A percentile compares a stretch with the other conserved stretches of the same genome.
phyloP scores from a whole-genome alignment of 2,329 filamentous ascomycete genomes.

The Phialemonium atrogriseum region DNA sequence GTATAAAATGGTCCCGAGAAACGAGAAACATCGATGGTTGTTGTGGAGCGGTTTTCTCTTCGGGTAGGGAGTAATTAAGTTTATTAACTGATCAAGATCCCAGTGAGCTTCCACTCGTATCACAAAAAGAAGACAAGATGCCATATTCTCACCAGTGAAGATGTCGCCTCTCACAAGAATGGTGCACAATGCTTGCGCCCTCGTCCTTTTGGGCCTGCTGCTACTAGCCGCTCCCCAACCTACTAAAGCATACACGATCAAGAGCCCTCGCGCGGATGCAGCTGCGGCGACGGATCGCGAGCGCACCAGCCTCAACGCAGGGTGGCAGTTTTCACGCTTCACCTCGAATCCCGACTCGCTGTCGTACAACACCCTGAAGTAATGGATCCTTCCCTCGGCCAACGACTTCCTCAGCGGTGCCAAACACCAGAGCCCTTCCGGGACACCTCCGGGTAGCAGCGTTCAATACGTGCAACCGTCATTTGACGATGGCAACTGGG shows the following conservation, averaged over 20 bases:
- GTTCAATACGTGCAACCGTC: conserved; percentile 18
- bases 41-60: too few relatives aligned
- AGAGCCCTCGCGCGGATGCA: background rate
- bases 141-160: too few relatives aligned
- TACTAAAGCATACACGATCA: background rate
- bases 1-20: too few relatives aligned
- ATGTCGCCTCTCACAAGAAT: too few relatives aligned
- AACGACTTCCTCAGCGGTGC: conserved; percentile 18
- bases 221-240: background rate
- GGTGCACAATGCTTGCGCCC: too few relatives aligned
- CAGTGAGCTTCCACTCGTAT: too few relatives aligned
- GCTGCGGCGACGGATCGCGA: conserved; percentile 13
- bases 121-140: too few relatives aligned
- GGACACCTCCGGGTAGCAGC: conserved; percentile 14
- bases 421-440: conserved; percentile 15
- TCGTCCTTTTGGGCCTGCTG: background rate
- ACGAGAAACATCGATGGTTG: too few relatives aligned
- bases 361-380: conserved; percentile 20
- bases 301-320: conserved; percentile 22
- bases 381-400: conserved; percentile 21
- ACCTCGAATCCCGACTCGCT: conserved; percentile 23
- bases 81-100: too few relatives aligned
- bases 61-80: too few relatives aligned
- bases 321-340: conserved; percentile 26
- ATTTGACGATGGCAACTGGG: conserved; percentile 32